phyloP scores from a whole-genome alignment of 2,329 filamentous ascomycete species.

The Diaporthe citriasiana region DNA sequence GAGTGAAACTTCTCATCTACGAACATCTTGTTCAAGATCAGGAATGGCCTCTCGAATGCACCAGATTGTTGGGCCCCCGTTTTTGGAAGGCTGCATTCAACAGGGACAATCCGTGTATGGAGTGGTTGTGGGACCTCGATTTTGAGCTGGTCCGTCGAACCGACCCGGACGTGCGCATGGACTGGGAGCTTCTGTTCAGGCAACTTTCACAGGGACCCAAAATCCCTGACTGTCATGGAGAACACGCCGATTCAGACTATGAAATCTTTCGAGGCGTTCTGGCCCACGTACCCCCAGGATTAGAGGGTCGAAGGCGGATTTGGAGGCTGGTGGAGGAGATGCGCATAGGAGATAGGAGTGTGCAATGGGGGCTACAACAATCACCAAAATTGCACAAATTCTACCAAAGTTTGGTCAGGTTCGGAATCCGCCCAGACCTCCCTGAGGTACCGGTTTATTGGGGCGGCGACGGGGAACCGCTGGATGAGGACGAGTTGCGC shows the following conservation, averaged over 20 bases:
- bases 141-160: not conserved
- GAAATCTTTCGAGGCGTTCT: not conserved
- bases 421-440: not conserved
- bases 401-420: not conserved
- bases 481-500: conserved; percentile 1
- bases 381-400: no score
- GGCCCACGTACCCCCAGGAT: not conserved
- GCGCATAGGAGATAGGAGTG: conserved; percentile 4
- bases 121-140: conserved; percentile 1
- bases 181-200: conserved; percentile 14
- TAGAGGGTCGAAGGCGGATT: conserved; percentile 11
- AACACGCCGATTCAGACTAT: not conserved
- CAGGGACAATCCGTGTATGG: not conserved
- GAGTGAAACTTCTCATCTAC: not conserved
- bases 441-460: not conserved
- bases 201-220: conserved; percentile 1
- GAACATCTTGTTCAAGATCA: conserved; percentile 1
- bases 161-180: not conserved
- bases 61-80: not conserved
- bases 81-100: conserved; percentile 1
- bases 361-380: not conserved
- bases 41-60: conserved; percentile 2
- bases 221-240: not conserved
- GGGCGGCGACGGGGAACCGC: conserved; percentile 1
- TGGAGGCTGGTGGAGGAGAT: conserved; percentile 6